These are phyloP conservation scores for Draba incana DNA, from an alignment of 345 rosid species.

Conservation along the genomic window DNA sequence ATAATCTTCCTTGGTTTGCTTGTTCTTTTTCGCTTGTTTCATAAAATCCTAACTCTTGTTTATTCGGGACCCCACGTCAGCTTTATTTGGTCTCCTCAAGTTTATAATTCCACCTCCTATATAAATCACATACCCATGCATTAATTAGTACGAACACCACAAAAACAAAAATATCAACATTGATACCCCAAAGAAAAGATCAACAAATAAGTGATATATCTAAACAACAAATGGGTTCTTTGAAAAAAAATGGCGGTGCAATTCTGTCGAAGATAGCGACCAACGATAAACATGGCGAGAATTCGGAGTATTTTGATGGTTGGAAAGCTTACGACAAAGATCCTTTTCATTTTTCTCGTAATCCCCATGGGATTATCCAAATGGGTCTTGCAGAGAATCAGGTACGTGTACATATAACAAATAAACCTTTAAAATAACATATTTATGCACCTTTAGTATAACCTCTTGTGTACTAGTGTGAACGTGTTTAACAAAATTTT, in stretches of 20 bases:
- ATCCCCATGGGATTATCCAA: conserved; percentile 77
- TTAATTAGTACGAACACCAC: conserved; percentile 3
- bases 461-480: background rate
- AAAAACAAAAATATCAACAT: conserved; percentile 13
- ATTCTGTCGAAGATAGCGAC: conserved; percentile 68
- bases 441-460: background rate
- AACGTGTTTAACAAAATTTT: background rate
- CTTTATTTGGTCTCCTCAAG: conserved; percentile 30
- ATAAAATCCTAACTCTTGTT: conserved; percentile 14
- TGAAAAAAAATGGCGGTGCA: conserved; percentile 22
- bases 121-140: conserved; percentile 21
- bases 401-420: conserved; percentile 42
- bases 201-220: background rate
- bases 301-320: conserved; percentile 80
- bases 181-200: background rate
- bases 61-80: conserved; percentile 25
- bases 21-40: conserved; percentile 31
- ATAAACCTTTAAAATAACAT: background rate
- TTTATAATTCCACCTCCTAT: conserved; percentile 25
- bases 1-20: conserved; percentile 22
- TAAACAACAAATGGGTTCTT: conserved; percentile 25
- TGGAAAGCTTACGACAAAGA: conserved; percentile 81
- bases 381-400: conserved; percentile 93
- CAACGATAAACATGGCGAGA: conserved; percentile 64
- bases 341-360: conserved; percentile 60